phyloP scores from a whole-genome alignment of 768 basidiomycete species.

The Hydnomerulius pinastri region DNA sequence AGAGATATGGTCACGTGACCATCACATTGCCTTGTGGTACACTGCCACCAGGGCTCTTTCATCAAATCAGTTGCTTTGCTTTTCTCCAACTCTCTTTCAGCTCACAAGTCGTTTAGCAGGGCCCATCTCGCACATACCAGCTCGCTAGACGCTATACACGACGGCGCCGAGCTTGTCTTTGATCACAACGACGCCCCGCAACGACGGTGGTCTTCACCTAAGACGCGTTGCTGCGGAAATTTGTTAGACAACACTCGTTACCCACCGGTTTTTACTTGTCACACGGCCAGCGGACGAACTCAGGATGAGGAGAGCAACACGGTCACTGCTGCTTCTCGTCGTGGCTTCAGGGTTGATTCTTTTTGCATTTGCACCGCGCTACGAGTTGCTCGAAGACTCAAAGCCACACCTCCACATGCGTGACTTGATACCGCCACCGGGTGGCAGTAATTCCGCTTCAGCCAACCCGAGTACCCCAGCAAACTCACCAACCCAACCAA shows the following conservation, averaged over 20 bases:
- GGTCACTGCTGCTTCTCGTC: conserved; percentile 29
- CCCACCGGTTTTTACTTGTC: conserved; percentile 5
- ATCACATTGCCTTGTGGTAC: conserved; percentile 8
- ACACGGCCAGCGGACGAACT: conserved; percentile 10
- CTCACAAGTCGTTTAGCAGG: conserved; percentile 2
- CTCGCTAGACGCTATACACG: background rate
- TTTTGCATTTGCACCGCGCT: conserved; percentile 24
- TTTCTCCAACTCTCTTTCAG: conserved; percentile 11
- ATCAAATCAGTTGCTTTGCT: conserved; percentile 5
- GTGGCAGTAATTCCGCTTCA: background rate
- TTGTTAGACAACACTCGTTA: conserved; percentile 25
- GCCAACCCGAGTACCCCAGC: background rate
- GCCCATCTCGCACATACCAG: background rate
- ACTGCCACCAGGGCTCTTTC: conserved; percentile 18
- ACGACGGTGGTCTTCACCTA: conserved; percentile 12
- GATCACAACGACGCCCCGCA: conserved; percentile 4
- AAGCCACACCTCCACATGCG: conserved; percentile 17
- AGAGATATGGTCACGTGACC: conserved; percentile 21
- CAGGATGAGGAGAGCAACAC: conserved; percentile 25
- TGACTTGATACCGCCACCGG: background rate
- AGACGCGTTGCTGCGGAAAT: conserved; percentile 25
- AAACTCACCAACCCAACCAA: conserved; percentile 2
- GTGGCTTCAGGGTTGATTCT: conserved; percentile 28
- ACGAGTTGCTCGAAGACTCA: conserved; percentile 17
- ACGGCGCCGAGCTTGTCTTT: conserved; percentile 5